Base-by-base conservation (phyloP, 192 early-diverging fungal species). In the Kappamyces sp. region DNA sequence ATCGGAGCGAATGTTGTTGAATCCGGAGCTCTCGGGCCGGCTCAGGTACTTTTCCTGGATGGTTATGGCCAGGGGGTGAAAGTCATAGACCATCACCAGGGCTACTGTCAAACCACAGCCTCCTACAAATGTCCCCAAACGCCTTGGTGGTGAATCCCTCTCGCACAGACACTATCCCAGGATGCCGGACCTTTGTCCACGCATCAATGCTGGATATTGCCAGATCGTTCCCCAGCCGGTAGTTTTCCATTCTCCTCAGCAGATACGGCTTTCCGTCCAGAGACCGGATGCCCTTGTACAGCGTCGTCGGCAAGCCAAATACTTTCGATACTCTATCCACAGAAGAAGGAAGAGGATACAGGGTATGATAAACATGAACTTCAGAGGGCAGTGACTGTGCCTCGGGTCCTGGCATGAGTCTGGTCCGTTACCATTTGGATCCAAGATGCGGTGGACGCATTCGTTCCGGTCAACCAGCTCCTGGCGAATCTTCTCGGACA, bases 41-140 rank as follows among this genome's bases (percentile, higher is more conserved):
- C 75, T 58, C 58, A 91, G 90, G 67, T 89, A 82, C 33, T 84
- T 83, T 5, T 79, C 74, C 57, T 70, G 77, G 1, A 93, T 64
- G 0, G 91, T 91, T 48, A 73, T 76, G 5, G 87, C 76, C 23
- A 87, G 84, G 5, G 94, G 94, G 74, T 92, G 87, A 68, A 89
- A 96, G 67, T 97, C 94, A 66, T 91, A 94, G 3, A 97, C 93
- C 64, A 99, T 81, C 6, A 97, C 84, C n/a, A 99, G 77, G n/a
- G 96, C 85, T 87, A 58, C n/a, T 35, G 10, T 8, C n/a, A 65
- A 69, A 68, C 23, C 12, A n/a, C n/a, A 65, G 5, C 8, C 8
- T 51, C 74, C 68, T 67, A 89, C 87, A 93, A 48, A 87, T 81
- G 66, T 98, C 94, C 10, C 91, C 92, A 83, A 98, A 98, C 1